These are phyloP conservation scores for Eimeria necatrix DNA, from an alignment of 169 alveolate species.

Conservation along the genomic window DNA sequence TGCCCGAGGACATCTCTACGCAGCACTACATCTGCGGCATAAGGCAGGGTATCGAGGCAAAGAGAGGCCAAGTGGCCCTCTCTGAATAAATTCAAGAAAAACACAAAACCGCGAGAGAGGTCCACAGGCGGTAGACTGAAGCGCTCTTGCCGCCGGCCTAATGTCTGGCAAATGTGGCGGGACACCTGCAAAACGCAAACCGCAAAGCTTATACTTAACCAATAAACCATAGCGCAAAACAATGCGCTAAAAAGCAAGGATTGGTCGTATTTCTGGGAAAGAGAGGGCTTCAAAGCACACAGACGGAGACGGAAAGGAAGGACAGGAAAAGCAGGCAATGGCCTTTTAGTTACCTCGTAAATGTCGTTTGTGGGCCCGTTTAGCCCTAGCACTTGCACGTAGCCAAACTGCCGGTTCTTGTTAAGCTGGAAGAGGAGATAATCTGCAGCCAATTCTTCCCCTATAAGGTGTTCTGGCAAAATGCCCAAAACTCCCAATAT, in stretches of 20 bases:
- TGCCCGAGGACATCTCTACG: background rate
- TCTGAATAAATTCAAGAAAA: conserved; percentile 38
- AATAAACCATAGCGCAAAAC: background rate
- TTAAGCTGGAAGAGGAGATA: conserved; percentile 87
- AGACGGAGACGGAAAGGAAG: background rate
- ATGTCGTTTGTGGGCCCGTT: conserved; percentile 90
- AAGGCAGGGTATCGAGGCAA: conserved; percentile 51
- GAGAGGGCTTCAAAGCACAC: background rate
- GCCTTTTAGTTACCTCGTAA: conserved; percentile 37
- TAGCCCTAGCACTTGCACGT: conserved; percentile 86
- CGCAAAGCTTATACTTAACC: background rate
- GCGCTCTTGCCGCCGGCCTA: conserved; percentile 2
- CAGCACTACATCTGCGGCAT: background rate
- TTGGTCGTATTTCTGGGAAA: background rate
- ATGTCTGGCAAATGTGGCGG: conserved; percentile 1
- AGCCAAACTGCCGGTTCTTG: conserved; percentile 83
- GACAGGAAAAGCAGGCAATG: background rate
- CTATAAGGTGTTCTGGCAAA: conserved; percentile 90
- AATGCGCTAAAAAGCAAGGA: background rate
- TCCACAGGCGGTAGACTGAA: conserved; percentile 46
- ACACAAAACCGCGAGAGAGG: conserved; percentile 46
- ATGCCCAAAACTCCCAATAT: conserved; percentile 90
- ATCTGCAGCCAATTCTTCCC: conserved; percentile 87
- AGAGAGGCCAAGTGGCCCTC: conserved; percentile 46
- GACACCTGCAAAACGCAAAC: conserved; percentile 16